phyloP scores from a whole-genome alignment of 2,329 filamentous ascomycete genomes.

The Calonectria montana region DNA sequence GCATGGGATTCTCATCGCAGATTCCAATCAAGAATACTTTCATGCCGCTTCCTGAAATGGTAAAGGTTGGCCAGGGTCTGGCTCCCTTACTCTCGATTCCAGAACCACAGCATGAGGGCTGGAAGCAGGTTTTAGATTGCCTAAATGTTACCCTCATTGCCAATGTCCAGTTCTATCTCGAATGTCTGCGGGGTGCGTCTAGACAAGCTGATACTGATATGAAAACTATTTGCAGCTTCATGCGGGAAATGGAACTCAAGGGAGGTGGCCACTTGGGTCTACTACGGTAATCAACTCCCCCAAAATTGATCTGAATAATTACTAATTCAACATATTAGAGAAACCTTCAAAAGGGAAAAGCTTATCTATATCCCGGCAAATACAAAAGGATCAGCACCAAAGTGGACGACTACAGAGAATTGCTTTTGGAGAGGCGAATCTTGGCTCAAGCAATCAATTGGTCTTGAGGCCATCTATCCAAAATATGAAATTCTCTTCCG shows the following conservation, averaged over 20 bases:
- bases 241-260: slow-evolving; percentile 7
- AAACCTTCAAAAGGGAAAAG: background rate
- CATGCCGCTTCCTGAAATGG: background rate
- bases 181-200: background rate
- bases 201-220: background rate
- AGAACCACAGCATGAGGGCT: slow-evolving; percentile 9
- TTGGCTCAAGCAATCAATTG: slow-evolving; percentile 1
- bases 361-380: background rate
- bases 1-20: background rate
- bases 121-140: background rate
- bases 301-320: background rate
- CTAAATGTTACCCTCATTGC: background rate
- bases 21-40: background rate
- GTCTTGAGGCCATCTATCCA: slow-evolving; percentile 9
- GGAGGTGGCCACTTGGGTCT: background rate
- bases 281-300: background rate
- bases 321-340: background rate
- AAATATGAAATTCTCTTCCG: slow-evolving; percentile 16
- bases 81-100: slow-evolving; percentile 11
- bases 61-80: background rate
- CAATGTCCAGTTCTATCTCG: slow-evolving; percentile 10
- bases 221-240: background rate
- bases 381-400: background rate
- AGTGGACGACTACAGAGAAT: background rate
- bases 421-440: slow-evolving; percentile 16